Conservation (phyloP, 2,329 filamentous ascomycete species). For the Emergomyces pasteurianus region DNA sequence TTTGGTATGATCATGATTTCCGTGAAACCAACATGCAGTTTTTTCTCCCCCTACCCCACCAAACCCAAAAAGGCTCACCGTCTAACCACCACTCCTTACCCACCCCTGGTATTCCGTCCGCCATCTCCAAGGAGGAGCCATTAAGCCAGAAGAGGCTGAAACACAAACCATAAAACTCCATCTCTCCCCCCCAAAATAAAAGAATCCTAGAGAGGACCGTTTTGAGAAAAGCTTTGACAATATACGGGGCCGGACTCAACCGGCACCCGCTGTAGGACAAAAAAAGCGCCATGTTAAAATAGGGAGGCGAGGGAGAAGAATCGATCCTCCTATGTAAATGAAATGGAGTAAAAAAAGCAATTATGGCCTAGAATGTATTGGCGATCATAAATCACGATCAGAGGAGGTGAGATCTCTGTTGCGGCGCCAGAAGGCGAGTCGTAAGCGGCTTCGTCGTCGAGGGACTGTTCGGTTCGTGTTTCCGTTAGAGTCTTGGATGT, state of each 20-base stretch:
- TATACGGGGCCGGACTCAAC: neutral
- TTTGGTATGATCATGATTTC: neutral
- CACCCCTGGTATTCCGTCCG: neutral
- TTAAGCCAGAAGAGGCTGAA: neutral
- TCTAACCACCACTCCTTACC: neutral
- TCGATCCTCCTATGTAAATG: neutral
- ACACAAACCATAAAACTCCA: neutral
- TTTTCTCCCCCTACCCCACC: neutral
- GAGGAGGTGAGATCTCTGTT: constrained; percentile 5
- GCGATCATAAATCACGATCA: constrained; percentile 2
- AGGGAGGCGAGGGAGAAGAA: neutral
- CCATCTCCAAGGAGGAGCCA: neutral
- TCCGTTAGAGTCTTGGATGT: neutral
- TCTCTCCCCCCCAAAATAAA: neutral
- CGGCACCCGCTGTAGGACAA: neutral
- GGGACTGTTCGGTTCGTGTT: constrained; percentile 12
- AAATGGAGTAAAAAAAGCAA: neutral
- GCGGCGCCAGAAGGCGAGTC: constrained; percentile 32
- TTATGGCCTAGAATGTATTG: neutral
- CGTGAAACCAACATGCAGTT: neutral
- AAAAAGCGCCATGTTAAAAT: neutral
- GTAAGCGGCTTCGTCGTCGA: constrained; percentile 28
- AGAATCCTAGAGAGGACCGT: neutral
- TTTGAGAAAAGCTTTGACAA: neutral
- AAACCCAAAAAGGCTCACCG: neutral